These are phyloP conservation scores for Prosopis cineraria DNA, from an alignment of 306 rosid species.

Conservation along the genomic window DNA sequence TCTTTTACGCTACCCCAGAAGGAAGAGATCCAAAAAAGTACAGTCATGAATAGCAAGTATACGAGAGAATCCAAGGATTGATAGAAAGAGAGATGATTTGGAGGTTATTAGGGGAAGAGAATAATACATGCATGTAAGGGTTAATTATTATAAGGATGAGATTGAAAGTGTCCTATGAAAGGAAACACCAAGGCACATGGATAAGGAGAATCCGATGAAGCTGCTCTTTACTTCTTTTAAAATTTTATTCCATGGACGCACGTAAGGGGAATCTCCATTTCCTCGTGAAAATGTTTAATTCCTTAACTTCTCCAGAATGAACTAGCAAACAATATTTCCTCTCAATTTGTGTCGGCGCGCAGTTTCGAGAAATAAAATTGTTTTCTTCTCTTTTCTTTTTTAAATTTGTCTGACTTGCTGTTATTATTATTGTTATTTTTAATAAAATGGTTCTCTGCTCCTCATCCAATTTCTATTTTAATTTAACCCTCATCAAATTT, in stretches of 20 bases:
- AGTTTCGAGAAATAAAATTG: too few relatives aligned
- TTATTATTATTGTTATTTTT: too few relatives aligned
- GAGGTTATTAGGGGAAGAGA: background rate
- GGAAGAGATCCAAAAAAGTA: constrained; percentile 39
- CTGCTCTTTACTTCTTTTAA: constrained; percentile 29
- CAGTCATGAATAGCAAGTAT: constrained; percentile 28
- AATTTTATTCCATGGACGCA: constrained; percentile 29
- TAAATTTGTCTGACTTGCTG: too few relatives aligned
- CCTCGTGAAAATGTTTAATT: constrained; percentile 46
- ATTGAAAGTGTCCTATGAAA: constrained; percentile 28
- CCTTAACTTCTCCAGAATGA: background rate
- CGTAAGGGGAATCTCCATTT: constrained; percentile 41
- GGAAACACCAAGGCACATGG: constrained; percentile 29
- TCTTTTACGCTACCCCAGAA: constrained; percentile 36
- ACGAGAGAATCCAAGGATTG: constrained; percentile 55
- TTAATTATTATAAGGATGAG: constrained; percentile 29
- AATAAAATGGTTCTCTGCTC: background rate
- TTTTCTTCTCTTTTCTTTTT: too few relatives aligned
- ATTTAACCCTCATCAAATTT: too few relatives aligned
- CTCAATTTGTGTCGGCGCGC: constrained; percentile 32
- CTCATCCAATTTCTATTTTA: background rate
- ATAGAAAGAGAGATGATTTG: background rate
- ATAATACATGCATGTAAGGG: constrained; percentile 5
- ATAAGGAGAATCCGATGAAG: constrained; percentile 60
- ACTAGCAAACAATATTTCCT: background rate